Evolutionary conservation across 805 yeast genomes (phyloP).

Genomic region (Barnettozyma vustinii): DNA sequence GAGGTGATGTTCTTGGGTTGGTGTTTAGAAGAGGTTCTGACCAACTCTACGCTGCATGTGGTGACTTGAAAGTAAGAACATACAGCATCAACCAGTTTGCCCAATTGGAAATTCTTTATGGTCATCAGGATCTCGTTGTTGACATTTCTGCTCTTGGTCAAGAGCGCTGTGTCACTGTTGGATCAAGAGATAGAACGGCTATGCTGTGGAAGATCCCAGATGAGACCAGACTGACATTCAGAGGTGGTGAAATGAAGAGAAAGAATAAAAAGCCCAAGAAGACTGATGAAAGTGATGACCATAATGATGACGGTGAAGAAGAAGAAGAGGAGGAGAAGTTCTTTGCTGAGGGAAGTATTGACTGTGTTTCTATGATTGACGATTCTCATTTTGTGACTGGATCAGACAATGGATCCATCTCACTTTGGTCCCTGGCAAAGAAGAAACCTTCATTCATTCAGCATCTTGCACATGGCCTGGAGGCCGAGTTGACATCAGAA

Average conservation of each 20-base stretch:
- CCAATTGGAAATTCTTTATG: conserved; percentile 86
- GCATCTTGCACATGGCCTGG: conserved; percentile 73
- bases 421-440: conserved; percentile 87
- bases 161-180: conserved; percentile 95
- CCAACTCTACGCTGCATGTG: conserved; percentile 88
- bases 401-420: conserved; percentile 84
- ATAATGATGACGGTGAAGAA: conserved; percentile 21
- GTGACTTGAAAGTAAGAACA: conserved; percentile 85
- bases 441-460: conserved; percentile 76
- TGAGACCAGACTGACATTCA: conserved; percentile 86
- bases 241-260: conserved; percentile 71
- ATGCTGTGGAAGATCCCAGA: conserved; percentile 96
- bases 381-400: conserved; percentile 93
- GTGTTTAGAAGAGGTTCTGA: conserved; percentile 76
- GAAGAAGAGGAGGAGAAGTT: conserved; percentile 33
- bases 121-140: conserved; percentile 87
- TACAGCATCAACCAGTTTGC: conserved; percentile 81
- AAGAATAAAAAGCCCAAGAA: conserved; percentile 30
- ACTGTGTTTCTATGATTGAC: conserved; percentile 85
- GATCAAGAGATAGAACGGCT: conserved; percentile 90
- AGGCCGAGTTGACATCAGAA: conserved; percentile 42
- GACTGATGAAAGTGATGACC: conserved; percentile 9
- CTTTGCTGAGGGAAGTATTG: conserved; percentile 81
- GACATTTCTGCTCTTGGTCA: conserved; percentile 76
- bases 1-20: conserved; percentile 67